These are phyloP conservation scores for Pythium volutum DNA, from an alignment of 352 stramenopile genomes.

Conservation along the genomic window DNA sequence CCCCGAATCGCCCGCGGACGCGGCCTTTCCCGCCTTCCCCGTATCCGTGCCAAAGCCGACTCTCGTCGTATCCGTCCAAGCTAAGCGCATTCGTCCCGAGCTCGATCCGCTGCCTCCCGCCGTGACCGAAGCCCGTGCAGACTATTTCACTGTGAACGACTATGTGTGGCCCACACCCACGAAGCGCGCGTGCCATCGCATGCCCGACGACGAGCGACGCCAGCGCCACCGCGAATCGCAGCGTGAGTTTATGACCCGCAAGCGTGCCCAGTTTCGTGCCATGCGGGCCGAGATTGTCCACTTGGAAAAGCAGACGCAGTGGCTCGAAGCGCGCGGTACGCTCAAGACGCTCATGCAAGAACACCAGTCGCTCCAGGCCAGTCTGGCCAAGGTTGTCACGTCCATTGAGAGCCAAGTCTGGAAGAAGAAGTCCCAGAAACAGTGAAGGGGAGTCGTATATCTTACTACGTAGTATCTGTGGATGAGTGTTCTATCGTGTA, in stretches of 20 bases:
- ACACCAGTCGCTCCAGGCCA: constrained; percentile 18
- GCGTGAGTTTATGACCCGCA: constrained; percentile 26
- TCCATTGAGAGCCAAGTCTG: constrained; percentile 13
- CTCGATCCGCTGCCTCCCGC: constrained; percentile 19
- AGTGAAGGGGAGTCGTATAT: no score
- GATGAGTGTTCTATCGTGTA: background rate
- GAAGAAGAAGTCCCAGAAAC: background rate
- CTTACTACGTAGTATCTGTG: no score
- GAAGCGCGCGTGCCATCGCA: constrained; percentile 18
- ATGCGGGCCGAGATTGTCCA: constrained; percentile 22
- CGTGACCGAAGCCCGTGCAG: constrained; percentile 5
- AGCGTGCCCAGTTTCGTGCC: constrained; percentile 16
- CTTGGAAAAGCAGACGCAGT: constrained; percentile 18
- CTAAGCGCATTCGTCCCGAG: constrained; percentile 12
- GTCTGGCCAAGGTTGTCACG: background rate
- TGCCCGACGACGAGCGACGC: constrained; percentile 22
- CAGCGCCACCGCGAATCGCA: constrained; percentile 25
- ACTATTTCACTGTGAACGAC: constrained; percentile 26
- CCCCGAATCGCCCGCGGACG: background rate
- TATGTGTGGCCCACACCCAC: constrained; percentile 20
- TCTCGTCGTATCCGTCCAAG: background rate
- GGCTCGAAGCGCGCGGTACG: constrained; percentile 15
- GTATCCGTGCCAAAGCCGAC: background rate
- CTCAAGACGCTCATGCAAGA: constrained; percentile 16
- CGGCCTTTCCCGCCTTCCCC: background rate